phyloP scores from a whole-genome alignment of 2,329 filamentous ascomycete species.

The Thelonectria olida region DNA sequence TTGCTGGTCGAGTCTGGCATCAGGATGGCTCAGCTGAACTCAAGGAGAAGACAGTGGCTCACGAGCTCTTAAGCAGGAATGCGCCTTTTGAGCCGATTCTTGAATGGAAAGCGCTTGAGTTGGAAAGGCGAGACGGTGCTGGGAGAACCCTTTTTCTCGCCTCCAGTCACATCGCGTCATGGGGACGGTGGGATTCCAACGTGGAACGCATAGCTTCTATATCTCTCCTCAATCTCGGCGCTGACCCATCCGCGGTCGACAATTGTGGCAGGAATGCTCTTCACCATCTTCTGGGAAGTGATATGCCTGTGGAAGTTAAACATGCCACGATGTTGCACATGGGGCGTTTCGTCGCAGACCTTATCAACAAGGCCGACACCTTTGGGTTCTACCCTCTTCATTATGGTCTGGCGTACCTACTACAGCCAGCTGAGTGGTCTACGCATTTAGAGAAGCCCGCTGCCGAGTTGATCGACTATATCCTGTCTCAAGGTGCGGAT shows the following conservation, averaged over 20 bases:
- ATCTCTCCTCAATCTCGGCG: slow-evolving; percentile 23
- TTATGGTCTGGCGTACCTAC: slow-evolving; percentile 6
- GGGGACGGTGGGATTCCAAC: rapidly evolving
- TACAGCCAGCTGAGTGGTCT: neutral
- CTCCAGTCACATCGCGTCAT: neutral
- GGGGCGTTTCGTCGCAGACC: neutral
- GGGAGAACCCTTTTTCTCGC: slow-evolving; percentile 26
- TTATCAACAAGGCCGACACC: slow-evolving; percentile 26
- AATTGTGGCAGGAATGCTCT: slow-evolving; percentile 24
- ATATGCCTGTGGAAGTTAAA: neutral
- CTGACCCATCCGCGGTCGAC: slow-evolving; percentile 20
- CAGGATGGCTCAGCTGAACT: no score
- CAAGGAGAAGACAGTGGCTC: slow-evolving; percentile 16
- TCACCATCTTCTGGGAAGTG: slow-evolving; percentile 17
- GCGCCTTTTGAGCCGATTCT: slow-evolving; percentile 19
- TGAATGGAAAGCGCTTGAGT: slow-evolving; percentile 17
- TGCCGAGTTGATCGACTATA: slow-evolving; percentile 17
- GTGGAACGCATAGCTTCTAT: neutral
- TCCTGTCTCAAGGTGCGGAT: slow-evolving; percentile 22
- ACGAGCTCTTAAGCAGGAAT: slow-evolving; percentile 16
- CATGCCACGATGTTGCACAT: slow-evolving; percentile 10
- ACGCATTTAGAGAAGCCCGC: neutral
- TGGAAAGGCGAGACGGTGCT: slow-evolving; percentile 18
- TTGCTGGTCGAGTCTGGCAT: neutral
- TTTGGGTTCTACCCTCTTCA: slow-evolving; percentile 28